Evolutionary conservation across 305 asterid species (phyloP).

Genomic region (Fraxinus ornus): DNA sequence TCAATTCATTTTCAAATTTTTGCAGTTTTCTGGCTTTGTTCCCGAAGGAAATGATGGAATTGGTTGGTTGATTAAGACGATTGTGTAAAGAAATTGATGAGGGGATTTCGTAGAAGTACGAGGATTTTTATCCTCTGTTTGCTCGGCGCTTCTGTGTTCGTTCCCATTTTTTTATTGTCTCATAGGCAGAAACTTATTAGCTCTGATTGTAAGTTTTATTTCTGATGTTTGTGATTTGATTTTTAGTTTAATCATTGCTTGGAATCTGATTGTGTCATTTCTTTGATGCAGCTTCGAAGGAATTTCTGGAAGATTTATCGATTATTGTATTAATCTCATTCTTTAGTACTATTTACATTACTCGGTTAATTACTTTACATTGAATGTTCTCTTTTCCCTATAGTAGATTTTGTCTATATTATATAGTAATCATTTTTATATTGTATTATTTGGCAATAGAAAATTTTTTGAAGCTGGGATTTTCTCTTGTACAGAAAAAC

Average conservation of each 20-base stretch:
- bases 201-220: conserved; percentile 43
- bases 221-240: neutral
- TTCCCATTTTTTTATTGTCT: conserved; percentile 64
- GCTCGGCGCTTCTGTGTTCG: conserved; percentile 57
- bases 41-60: conserved; percentile 38
- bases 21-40: conserved; percentile 11
- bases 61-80: conserved; percentile 19
- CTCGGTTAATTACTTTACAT: conserved; percentile 20
- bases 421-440: neutral
- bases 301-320: conserved; percentile 68
- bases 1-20: conserved; percentile 10
- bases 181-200: conserved; percentile 49
- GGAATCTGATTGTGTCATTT: conserved; percentile 18
- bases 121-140: conserved; percentile 81
- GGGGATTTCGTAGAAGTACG: conserved; percentile 53
- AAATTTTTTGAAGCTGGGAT: conserved; percentile 7
- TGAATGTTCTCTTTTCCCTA: neutral
- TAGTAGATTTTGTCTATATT: neutral
- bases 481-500: conserved; percentile 59
- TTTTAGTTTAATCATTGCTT: neutral
- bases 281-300: conserved; percentile 55
- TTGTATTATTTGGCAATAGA: conserved; percentile 5
- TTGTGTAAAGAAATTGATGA: conserved; percentile 41
- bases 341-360: conserved; percentile 12
- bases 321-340: conserved; percentile 53